A percentile compares a stretch with the other conserved stretches of the same genome.
Conservation (phyloP, 148 eudicot genomes). For the Mesembryanthemum crystallinum region DNA sequence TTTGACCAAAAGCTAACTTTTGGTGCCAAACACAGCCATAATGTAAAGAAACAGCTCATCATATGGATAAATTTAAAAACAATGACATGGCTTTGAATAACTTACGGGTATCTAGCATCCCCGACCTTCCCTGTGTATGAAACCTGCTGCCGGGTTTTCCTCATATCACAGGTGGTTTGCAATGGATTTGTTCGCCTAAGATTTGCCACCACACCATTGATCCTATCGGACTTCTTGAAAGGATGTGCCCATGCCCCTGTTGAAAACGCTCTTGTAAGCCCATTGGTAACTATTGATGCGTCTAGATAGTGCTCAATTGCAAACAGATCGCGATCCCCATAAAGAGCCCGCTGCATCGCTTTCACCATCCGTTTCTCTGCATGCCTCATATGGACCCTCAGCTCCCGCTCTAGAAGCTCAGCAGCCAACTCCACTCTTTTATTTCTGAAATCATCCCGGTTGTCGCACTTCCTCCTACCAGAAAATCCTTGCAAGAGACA, state of each 20-base stretch:
- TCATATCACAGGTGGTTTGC: slow-evolving; percentile 77
- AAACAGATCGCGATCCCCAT: slow-evolving; percentile 58
- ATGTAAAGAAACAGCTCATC: background rate
- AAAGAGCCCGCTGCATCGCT: slow-evolving; percentile 82
- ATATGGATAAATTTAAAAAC: background rate
- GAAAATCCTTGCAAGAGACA: slow-evolving; percentile 65
- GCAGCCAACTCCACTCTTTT: slow-evolving; percentile 82
- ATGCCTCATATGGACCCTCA: slow-evolving; percentile 72
- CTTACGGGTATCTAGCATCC: slow-evolving; percentile 99
- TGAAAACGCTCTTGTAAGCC: slow-evolving; percentile 86
- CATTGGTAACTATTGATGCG: slow-evolving; percentile 84
- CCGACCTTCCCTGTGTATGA: slow-evolving; percentile 86
- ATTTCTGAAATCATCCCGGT: slow-evolving; percentile 85
- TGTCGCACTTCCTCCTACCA: slow-evolving; percentile 77
- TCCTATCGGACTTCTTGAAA: slow-evolving; percentile 64
- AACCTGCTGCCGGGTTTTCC: slow-evolving; percentile 87
- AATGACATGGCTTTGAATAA: slow-evolving; percentile 13
- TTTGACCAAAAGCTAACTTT: too few species aligned
- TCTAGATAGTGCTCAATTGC: slow-evolving; percentile 74
- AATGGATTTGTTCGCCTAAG: slow-evolving; percentile 88
- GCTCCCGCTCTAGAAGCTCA: slow-evolving; percentile 81
- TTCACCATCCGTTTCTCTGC: slow-evolving; percentile 93
- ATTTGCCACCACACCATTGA: slow-evolving; percentile 77
- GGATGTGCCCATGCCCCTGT: slow-evolving; percentile 90
- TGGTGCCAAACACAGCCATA: too few species aligned